phyloP scores from a whole-genome alignment of 1,284 basidiomycete species.

The Naganishia albida region DNA sequence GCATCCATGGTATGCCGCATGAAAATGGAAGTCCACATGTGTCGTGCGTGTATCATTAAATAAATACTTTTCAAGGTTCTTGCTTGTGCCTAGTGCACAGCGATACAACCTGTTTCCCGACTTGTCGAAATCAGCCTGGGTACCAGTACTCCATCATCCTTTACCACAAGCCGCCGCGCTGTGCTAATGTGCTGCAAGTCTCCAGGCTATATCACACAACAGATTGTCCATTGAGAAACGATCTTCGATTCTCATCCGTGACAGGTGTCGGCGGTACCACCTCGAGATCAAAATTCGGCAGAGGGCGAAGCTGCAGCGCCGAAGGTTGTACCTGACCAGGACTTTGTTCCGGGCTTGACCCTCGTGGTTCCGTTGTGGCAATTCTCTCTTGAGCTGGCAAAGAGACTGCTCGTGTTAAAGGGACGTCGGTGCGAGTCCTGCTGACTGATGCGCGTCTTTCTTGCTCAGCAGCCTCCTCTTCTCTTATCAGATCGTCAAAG shows the following conservation, averaged over 20 bases:
- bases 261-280: slow-evolving; percentile 32
- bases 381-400: not conserved
- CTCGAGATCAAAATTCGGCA: slow-evolving; percentile 30
- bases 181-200: too few species aligned
- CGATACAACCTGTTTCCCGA: too few species aligned
- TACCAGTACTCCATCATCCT: not conserved
- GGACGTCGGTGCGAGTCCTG: not conserved
- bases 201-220: not conserved
- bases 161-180: too few species aligned
- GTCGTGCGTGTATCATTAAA: too few species aligned
- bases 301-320: not conserved
- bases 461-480: slow-evolving; percentile 20
- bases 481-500: slow-evolving; percentile 24
- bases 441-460: not conserved
- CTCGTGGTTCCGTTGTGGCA: too few species aligned
- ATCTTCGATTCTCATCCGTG: slow-evolving; percentile 6
- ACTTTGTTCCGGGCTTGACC: not conserved
- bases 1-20: too few species aligned
- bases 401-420: too few species aligned
- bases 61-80: too few species aligned
- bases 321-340: not conserved
- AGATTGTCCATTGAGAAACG: not conserved
- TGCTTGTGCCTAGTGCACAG: too few species aligned
- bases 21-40: too few species aligned
- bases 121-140: not conserved